Evolutionary conservation across 495 filamentous ascomycete genomes (phyloP), one percentile per base, ranked within the genome.

Genomic region (Hypoxylon intermedium): DNA sequence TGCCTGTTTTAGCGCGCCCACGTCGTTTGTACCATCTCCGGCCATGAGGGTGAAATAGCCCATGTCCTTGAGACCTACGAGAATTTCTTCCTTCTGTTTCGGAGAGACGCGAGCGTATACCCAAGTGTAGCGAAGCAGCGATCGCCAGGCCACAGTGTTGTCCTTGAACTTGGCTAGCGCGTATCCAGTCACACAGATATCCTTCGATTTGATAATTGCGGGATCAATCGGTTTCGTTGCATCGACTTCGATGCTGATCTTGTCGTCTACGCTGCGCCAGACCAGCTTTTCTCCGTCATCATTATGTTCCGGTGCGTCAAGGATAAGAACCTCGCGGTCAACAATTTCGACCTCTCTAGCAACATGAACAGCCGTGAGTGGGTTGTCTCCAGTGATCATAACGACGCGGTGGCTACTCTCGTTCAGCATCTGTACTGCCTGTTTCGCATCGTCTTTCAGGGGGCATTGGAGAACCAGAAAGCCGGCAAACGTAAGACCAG

Each of bases 341-440:
- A 99, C 90, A 69, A 99, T 99, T 67, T 99, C 94, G 31, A 99
- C 94, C 70, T 98, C 86, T 37, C 88, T 87, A 9, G 94, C 94
- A 55, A 99, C 94, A 70, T 99, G 93, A 19, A 94, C 89, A 61
- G 94, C 94, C 18, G 94, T 99, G 34, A 99, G 82, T 16, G 94
- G 93, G 69, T 99, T 99, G 74, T 99, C 94, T 67, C 94, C 94
- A 42, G 94, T 99, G 53, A 99, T 99, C 94, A 99, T 99, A 64
- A 98, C 90, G 52, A 95, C 91, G 62, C 94, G 91, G 77, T 99
- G 94, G 75, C 91, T 96, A 74, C 93, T 97, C 77, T 98, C 95
- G 69, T 97, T 99, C 53, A 99, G 82, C 94, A 99, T 98, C 40
- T 87, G 90, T 23, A 98, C 91, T 15, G 94, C 82, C 67, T 91